phyloP scores from a whole-genome alignment of 306 rosid species.

The Castanea crenata region DNA sequence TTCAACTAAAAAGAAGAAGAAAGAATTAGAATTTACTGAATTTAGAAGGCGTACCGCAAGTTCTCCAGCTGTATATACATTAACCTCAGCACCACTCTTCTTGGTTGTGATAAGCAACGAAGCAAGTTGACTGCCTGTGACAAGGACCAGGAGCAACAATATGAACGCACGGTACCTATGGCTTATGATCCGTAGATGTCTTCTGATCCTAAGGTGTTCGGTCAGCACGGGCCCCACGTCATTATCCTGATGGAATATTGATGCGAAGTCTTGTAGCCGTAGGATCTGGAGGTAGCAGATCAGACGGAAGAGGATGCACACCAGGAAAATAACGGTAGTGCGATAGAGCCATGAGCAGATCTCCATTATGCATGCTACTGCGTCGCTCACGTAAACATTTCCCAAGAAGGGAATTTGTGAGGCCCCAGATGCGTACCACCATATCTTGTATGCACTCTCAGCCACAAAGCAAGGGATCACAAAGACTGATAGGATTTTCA shows the following conservation, averaged over 20 bases:
- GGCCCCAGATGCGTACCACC: constrained; percentile 96
- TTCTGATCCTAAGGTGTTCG: constrained; percentile 80
- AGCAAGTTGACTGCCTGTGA: constrained; percentile 72
- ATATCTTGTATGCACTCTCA: constrained; percentile 81
- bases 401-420: constrained; percentile 77
- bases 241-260: constrained; percentile 63
- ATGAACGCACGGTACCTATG: constrained; percentile 79
- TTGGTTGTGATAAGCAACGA: constrained; percentile 61
- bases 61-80: constrained; percentile 60
- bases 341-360: constrained; percentile 83
- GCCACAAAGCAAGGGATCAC: constrained; percentile 68
- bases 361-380: constrained; percentile 70
- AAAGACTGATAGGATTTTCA: constrained; percentile 46
- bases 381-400: constrained; percentile 58
- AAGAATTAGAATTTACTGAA: too few species aligned
- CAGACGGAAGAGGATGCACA: constrained; percentile 83
- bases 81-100: constrained; percentile 16
- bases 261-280: constrained; percentile 71
- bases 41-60: constrained; percentile 56
- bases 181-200: constrained; percentile 82
- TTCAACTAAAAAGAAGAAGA: too few species aligned
- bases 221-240: constrained; percentile 70
- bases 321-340: constrained; percentile 63
- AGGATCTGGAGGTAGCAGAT: constrained; percentile 88
- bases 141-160: constrained; percentile 44